These are phyloP conservation scores for Selenicereus undatus DNA, from an alignment of 148 eudicot species.

Conservation along the genomic window DNA sequence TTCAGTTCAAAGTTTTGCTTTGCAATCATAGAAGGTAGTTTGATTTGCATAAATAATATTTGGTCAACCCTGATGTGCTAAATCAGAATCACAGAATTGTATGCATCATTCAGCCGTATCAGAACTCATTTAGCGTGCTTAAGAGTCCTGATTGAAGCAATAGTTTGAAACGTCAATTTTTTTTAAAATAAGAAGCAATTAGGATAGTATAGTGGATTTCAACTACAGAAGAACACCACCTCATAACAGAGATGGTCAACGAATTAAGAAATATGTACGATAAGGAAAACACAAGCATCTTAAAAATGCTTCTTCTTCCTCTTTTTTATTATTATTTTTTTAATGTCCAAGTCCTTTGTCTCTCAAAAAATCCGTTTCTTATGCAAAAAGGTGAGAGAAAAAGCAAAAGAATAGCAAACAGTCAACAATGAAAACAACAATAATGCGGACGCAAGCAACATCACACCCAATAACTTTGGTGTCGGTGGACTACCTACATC, in stretches of 20 bases:
- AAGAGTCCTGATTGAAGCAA: background rate
- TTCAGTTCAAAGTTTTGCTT: background rate
- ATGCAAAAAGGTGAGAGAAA: background rate
- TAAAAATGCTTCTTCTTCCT: background rate
- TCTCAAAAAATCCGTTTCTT: background rate
- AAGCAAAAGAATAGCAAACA: background rate
- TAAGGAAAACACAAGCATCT: background rate
- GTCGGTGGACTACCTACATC: conserved; percentile 51
- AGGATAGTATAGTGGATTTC: background rate
- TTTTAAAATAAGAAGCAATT: background rate
- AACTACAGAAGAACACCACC: background rate
- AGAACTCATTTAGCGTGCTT: background rate
- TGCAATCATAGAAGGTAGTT: background rate
- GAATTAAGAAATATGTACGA: background rate
- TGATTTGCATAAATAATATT: background rate
- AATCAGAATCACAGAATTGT: background rate
- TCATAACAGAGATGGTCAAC: background rate
- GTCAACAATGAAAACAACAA: background rate
- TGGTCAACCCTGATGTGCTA: background rate
- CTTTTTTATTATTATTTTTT: no score
- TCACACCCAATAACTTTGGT: background rate
- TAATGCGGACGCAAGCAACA: background rate
- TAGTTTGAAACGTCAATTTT: background rate
- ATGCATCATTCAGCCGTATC: background rate
- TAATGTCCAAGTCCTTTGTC: background rate